A percentile compares a stretch with the other conserved stretches of the same genome.
phyloP scores from a whole-genome alignment of 768 basidiomycete species.

The Fistulinella prunicolor region DNA sequence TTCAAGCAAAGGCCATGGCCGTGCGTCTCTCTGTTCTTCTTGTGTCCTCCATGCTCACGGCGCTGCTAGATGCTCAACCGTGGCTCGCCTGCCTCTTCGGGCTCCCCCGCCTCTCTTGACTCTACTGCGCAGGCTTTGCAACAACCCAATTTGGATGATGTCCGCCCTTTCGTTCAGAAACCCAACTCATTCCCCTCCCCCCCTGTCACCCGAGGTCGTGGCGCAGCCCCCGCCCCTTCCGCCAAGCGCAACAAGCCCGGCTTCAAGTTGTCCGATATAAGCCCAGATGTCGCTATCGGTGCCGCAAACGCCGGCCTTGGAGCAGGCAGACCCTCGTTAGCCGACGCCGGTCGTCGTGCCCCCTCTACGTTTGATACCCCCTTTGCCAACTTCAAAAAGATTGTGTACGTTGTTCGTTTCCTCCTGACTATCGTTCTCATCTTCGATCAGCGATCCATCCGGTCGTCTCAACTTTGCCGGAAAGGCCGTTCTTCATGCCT shows the following conservation, averaged over 20 bases:
- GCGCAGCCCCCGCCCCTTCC: slow-evolving; percentile 37
- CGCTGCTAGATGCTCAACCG: slow-evolving; percentile 46
- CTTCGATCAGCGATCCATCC: slow-evolving; percentile 74
- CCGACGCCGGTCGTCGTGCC: slow-evolving; percentile 37
- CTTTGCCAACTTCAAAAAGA: slow-evolving; percentile 90
- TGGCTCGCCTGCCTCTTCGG: slow-evolving; percentile 27
- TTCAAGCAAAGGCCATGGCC: slow-evolving; percentile 93
- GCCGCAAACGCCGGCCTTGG: slow-evolving; percentile 69
- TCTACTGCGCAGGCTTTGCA: slow-evolving; percentile 40
- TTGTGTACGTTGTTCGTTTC: slow-evolving; percentile 63
- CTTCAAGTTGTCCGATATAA: slow-evolving; percentile 65
- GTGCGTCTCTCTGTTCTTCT: slow-evolving; percentile 41
- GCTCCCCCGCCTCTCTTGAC: slow-evolving; percentile 36
- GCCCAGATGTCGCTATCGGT: slow-evolving; percentile 47
- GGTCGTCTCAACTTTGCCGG: slow-evolving; percentile 93
- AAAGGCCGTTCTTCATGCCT: slow-evolving; percentile 88
- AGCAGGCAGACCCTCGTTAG: slow-evolving; percentile 56
- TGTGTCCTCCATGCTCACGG: slow-evolving; percentile 10
- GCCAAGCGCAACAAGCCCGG: slow-evolving; percentile 47
- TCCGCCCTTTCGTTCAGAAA: slow-evolving; percentile 32
- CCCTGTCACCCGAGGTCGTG: slow-evolving; percentile 24
- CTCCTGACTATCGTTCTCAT: slow-evolving; percentile 6
- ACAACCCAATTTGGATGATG: slow-evolving; percentile 32
- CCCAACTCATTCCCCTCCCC: slow-evolving; percentile 36
- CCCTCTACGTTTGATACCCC: slow-evolving; percentile 60